Base-by-base conservation (phyloP, 495 filamentous ascomycete genomes). In the Talaromyces liani region DNA sequence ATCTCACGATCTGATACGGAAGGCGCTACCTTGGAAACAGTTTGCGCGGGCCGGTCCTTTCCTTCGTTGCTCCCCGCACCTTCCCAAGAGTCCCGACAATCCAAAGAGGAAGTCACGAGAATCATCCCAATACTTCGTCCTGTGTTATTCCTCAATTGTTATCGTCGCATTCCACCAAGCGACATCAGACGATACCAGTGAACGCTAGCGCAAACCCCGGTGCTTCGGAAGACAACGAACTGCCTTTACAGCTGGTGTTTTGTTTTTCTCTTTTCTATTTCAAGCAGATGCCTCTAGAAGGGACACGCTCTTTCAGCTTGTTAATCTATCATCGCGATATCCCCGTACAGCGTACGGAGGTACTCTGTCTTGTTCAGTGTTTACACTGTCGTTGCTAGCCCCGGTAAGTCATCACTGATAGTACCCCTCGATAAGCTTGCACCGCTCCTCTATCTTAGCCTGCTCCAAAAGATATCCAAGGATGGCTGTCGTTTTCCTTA, bases 21-120 rank as follows among this genome's bases (percentile, higher is more conserved):
- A 31, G 53, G 53, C 53, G 27, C 53, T 56, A 56, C 53, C 53
- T 29, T 56, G 53, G 53, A 27, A 27, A 56, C 53, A 27, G 29
- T 58, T 58, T 27, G 56, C 56, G 56, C 56, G 56, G 56, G 27
- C 56, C 56, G 56, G 56, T 36, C 56, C 56, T 36, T 58, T 36
- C 56, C 56, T 22, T 58, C 51, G 22, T 55, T 29, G 22, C 51
- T 55, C 51, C 51, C 51, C 51, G 51, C 51, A 55, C 51, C 51
- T 55, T 55, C 51, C 51, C 24, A 16, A 27, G 51, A 24, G 51
- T 55, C 25, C 24, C 22, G n/a, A 20, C 22, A 25, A 24, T 25
- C 10, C 18, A 20, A 25, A 53, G 2, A 55, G 20, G 45, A 55
- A 55, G 51, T 55, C 51, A 55, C 51, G 51, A 24, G 53, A 12